These are phyloP conservation scores for Tricholoma saponaceum DNA, from an alignment of 768 basidiomycete genomes.

Conservation along the genomic window DNA sequence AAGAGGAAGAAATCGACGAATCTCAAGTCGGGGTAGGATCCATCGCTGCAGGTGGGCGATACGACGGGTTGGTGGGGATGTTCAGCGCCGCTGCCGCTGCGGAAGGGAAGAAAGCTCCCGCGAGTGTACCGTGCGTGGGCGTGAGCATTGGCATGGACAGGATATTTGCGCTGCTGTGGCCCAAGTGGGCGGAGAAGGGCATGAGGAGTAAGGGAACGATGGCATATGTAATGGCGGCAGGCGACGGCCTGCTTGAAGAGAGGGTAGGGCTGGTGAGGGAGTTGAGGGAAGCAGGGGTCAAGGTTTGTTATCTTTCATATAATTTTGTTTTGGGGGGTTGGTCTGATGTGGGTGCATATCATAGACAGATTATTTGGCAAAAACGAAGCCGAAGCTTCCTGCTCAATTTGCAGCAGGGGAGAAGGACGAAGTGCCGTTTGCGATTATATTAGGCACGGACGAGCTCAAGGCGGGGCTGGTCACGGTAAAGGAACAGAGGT, in stretches of 20 bases:
- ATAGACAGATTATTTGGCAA: slow-evolving; percentile 90
- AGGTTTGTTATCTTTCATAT: slow-evolving; percentile 44
- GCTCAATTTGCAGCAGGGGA: slow-evolving; percentile 90
- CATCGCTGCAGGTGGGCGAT: slow-evolving; percentile 97
- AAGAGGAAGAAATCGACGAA: slow-evolving; percentile 88
- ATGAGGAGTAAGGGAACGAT: slow-evolving; percentile 87
- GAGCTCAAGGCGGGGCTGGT: slow-evolving; percentile 85
- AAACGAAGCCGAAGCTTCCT: slow-evolving; percentile 84
- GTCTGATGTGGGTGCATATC: background rate
- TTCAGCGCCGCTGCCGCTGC: slow-evolving; percentile 82
- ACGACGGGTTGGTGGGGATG: slow-evolving; percentile 92
- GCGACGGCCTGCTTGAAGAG: slow-evolving; percentile 85
- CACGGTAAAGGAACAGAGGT: slow-evolving; percentile 87
- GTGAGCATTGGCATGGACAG: slow-evolving; percentile 92
- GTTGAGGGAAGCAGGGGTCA: slow-evolving; percentile 83
- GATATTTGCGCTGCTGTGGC: slow-evolving; percentile 88
- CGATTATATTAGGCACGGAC: slow-evolving; percentile 83
- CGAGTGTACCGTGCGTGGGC: slow-evolving; percentile 82
- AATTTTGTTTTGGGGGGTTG: slow-evolving; percentile 1
- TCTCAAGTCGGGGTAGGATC: slow-evolving; percentile 95
- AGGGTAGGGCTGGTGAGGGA: slow-evolving; percentile 76
- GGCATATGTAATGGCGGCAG: slow-evolving; percentile 90
- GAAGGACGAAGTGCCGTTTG: slow-evolving; percentile 89
- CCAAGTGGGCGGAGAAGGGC: slow-evolving; percentile 75
- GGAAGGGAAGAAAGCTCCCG: slow-evolving; percentile 55